Evolutionary conservation across 306 rosid genomes (phyloP).

Genomic region (Rosa chinensis): DNA sequence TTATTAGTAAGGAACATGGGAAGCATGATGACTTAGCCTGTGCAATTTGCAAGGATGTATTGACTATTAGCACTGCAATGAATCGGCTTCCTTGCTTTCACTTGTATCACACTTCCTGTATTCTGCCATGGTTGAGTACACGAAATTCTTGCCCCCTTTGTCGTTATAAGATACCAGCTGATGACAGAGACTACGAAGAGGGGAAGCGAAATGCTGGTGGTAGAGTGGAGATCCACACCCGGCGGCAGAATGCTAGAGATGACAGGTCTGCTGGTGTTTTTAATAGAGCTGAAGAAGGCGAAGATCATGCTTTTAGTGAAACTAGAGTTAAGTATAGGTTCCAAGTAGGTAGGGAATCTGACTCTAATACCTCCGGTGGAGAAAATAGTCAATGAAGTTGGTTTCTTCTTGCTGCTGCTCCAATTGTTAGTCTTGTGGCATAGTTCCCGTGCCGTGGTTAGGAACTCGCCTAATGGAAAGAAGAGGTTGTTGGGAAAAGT

Average conservation of each 20-base stretch:
- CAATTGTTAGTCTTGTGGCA: slow-evolving; percentile 76
- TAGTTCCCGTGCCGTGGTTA: slow-evolving; percentile 79
- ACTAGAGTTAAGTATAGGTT: slow-evolving; percentile 31
- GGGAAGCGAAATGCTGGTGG: slow-evolving; percentile 46
- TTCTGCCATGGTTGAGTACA: slow-evolving; percentile 85
- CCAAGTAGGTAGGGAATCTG: slow-evolving; percentile 22
- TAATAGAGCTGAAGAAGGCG: slow-evolving; percentile 44
- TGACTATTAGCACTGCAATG: slow-evolving; percentile 54
- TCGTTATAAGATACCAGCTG: slow-evolving; percentile 90
- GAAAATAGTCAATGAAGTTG: slow-evolving; percentile 68
- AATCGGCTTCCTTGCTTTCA: slow-evolving; percentile 87
- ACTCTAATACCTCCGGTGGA: slow-evolving; percentile 33
- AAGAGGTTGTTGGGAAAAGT: no score
- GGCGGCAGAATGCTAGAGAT: slow-evolving; percentile 38
- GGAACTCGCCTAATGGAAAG: slow-evolving; percentile 62
- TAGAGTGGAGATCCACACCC: slow-evolving; percentile 40
- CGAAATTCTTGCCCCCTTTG: slow-evolving; percentile 96
- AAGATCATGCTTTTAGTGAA: slow-evolving; percentile 33
- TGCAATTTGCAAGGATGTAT: slow-evolving; percentile 87
- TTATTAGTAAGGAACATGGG: slow-evolving; percentile 57
- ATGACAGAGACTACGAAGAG: slow-evolving; percentile 85
- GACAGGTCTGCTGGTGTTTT: slow-evolving; percentile 45
- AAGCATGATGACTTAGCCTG: slow-evolving; percentile 66
- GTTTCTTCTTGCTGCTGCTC: slow-evolving; percentile 85
- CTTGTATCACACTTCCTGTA: slow-evolving; percentile 78